phyloP scores from a whole-genome alignment of 2,329 filamentous ascomycete genomes.

The Pseudocercospora fijiensis region DNA sequence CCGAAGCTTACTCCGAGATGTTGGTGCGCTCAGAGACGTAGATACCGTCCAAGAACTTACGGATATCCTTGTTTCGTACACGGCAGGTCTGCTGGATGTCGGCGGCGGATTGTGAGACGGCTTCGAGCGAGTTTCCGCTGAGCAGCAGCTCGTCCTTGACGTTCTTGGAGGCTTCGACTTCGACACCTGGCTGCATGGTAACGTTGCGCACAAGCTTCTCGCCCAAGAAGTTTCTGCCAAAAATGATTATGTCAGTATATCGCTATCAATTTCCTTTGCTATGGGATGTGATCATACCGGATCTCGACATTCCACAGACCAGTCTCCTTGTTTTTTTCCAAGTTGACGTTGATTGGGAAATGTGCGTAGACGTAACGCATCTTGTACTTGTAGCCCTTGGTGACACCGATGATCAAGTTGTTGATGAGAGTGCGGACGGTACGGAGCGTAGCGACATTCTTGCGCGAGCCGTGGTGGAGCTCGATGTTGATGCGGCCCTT shows the following conservation, averaged over 20 bases:
- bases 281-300: slow-evolving; percentile 69
- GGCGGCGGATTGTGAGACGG: slow-evolving; percentile 95
- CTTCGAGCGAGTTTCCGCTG: slow-evolving; percentile 89
- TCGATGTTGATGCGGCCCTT: slow-evolving; percentile 90
- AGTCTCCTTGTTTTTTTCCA: slow-evolving; percentile 93
- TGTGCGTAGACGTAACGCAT: slow-evolving; percentile 99
- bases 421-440: slow-evolving; percentile 98
- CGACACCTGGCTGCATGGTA: slow-evolving; percentile 83
- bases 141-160: slow-evolving; percentile 98
- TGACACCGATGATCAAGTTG: slow-evolving; percentile 98
- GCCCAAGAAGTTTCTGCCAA: slow-evolving; percentile 87
- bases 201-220: slow-evolving; percentile 98
- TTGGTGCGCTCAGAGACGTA: slow-evolving; percentile 99
- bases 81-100: slow-evolving; percentile 99
- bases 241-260: slow-evolving; percentile 24
- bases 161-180: slow-evolving; percentile 83
- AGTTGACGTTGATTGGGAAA: slow-evolving; percentile 99
- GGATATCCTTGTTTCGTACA: slow-evolving; percentile 99
- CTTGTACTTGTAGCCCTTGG: slow-evolving; percentile 99
- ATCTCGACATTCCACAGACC: slow-evolving; percentile 92
- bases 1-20: slow-evolving; percentile 54
- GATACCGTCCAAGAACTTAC: slow-evolving; percentile 99
- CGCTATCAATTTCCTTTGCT: not conserved
- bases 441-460: slow-evolving; percentile 96
- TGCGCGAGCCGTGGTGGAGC: slow-evolving; percentile 97